These are phyloP conservation scores for Pythium rhizo-oryzae DNA, from an alignment of 352 stramenopile species.

Conservation along the genomic window DNA sequence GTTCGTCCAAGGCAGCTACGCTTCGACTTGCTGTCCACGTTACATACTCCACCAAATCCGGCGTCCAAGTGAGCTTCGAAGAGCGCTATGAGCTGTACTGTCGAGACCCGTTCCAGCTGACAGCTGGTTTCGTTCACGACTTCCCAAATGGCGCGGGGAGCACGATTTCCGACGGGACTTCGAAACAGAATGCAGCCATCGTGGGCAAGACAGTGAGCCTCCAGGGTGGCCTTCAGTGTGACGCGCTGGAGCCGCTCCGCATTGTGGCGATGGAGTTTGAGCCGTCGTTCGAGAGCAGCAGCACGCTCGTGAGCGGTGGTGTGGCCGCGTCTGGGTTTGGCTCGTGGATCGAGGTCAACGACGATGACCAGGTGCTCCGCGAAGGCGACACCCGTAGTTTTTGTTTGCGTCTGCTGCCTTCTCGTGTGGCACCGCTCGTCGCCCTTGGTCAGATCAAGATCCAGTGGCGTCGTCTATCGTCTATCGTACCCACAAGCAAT, in stretches of 20 bases:
- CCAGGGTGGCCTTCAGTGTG: constrained; percentile 55
- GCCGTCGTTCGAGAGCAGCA: constrained; percentile 25
- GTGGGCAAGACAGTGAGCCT: constrained; percentile 70
- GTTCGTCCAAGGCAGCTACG: constrained; percentile 43
- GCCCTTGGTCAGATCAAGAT: constrained; percentile 61
- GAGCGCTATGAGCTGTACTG: constrained; percentile 70
- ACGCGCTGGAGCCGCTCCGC: constrained; percentile 50
- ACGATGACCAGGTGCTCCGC: constrained; percentile 41
- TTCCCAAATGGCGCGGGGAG: constrained; percentile 51
- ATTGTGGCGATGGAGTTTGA: constrained; percentile 65
- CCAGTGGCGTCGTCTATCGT: constrained; percentile 64
- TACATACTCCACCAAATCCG: constrained; percentile 67
- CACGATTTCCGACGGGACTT: constrained; percentile 19
- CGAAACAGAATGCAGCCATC: constrained; percentile 55
- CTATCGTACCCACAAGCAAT: constrained; percentile 41
- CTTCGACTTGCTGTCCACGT: constrained; percentile 54
- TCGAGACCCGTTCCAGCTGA: constrained; percentile 60
- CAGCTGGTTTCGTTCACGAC: constrained; percentile 62
- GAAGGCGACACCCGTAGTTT: constrained; percentile 68
- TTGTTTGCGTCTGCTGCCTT: constrained; percentile 58
- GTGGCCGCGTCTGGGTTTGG: constrained; percentile 53
- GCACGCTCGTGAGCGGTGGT: constrained; percentile 19
- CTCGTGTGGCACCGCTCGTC: constrained; percentile 42
- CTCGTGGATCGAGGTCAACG: constrained; percentile 7
- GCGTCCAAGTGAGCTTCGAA: constrained; percentile 67